These are phyloP conservation scores for Cytidiella melzeri DNA, from an alignment of 768 basidiomycete genomes.

Conservation along the genomic window DNA sequence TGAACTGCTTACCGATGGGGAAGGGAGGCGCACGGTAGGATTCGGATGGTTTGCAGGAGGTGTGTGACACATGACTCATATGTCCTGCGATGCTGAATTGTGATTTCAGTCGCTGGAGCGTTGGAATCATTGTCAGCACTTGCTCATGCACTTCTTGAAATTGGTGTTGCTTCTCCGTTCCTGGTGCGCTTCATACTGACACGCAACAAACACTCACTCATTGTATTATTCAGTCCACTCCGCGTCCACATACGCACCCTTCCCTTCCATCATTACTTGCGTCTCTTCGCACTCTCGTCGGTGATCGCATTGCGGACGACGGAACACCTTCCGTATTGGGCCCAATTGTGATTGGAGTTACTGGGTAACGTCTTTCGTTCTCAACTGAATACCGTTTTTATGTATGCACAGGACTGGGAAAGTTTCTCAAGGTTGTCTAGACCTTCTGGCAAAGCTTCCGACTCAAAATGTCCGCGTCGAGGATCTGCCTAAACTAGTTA, in stretches of 20 bases:
- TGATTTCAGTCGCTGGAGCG: constrained; percentile 72
- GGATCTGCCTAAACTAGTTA: constrained; percentile 53
- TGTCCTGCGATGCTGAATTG: background rate
- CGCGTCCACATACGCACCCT: constrained; percentile 71
- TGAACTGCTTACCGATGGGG: constrained; percentile 61
- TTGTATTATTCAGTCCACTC: constrained; percentile 49
- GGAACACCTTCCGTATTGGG: constrained; percentile 62
- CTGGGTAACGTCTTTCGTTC: constrained; percentile 54
- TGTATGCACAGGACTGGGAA: constrained; percentile 57
- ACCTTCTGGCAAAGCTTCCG: constrained; percentile 67
- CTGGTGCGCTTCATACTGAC: constrained; percentile 44
- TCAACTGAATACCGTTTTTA: background rate
- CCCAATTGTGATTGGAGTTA: constrained; percentile 76
- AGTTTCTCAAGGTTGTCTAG: constrained; percentile 72
- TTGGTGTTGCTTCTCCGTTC: constrained; percentile 79
- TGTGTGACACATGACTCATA: constrained; percentile 35
- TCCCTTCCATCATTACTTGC: constrained; percentile 48
- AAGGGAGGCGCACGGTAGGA: constrained; percentile 74
- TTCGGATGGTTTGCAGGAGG: constrained; percentile 94
- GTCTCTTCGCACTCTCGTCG: constrained; percentile 49
- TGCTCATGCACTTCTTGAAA: constrained; percentile 71
- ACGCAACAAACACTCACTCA: background rate
- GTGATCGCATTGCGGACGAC: constrained; percentile 43
- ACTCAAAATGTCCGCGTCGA: constrained; percentile 48
- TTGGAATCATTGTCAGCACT: constrained; percentile 76